Evolutionary conservation across 2,329 filamentous ascomycete genomes (phyloP).

Genomic region (Pseudogymnoascus sp.): DNA sequence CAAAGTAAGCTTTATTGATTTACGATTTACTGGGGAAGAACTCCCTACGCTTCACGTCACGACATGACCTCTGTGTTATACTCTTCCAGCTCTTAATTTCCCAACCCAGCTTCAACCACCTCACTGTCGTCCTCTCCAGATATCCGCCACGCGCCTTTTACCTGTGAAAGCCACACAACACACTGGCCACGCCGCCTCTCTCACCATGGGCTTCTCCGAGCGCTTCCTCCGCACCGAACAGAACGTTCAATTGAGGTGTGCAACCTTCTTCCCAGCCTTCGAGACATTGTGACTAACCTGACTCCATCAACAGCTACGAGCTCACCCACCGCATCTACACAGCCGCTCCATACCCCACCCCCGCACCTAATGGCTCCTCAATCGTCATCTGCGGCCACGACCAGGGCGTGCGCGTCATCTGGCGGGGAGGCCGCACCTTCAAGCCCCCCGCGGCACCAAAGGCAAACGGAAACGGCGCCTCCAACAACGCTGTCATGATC

Average conservation of each 20-base stretch:
- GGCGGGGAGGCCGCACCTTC: constrained; percentile 54
- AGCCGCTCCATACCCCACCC: constrained; percentile 52
- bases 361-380: constrained; percentile 54
- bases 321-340: constrained; percentile 49
- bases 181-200: neutral
- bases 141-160: neutral
- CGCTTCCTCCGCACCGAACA: neutral
- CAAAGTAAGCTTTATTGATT: neutral
- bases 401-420: constrained; percentile 51
- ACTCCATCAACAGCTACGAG: constrained; percentile 41
- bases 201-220: constrained; percentile 2
- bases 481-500: constrained; percentile 49
- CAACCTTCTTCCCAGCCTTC: neutral
- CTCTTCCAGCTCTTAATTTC: neutral
- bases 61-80: neutral
- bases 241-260: constrained; percentile 1
- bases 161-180: neutral
- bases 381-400: constrained; percentile 57
- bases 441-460: constrained; percentile 33
- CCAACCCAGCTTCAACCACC: neutral
- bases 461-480: constrained; percentile 43
- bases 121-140: neutral
- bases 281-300: neutral
- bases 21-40: neutral
- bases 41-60: neutral